Evolutionary conservation across 768 basidiomycete species (phyloP).

Genomic region (Kwoniella sp.): DNA sequence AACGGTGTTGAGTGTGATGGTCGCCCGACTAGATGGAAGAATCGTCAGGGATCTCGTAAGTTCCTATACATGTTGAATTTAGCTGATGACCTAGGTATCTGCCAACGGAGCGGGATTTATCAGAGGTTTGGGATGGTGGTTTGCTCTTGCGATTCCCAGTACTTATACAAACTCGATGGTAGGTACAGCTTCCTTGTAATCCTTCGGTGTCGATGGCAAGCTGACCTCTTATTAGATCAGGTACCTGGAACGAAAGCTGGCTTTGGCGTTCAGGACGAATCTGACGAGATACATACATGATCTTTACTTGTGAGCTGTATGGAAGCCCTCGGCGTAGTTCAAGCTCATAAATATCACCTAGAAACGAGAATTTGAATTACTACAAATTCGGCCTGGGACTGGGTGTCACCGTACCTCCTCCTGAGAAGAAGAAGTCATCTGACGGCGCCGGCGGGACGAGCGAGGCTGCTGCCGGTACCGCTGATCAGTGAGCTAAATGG

Average conservation of each 20-base stretch:
- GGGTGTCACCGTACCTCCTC: slow-evolving; percentile 31
- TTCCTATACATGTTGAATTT: neutral
- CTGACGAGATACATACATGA: slow-evolving; percentile 89
- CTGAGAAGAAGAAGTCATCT: slow-evolving; percentile 9
- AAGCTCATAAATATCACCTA: slow-evolving; percentile 38
- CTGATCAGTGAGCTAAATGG: slow-evolving; percentile 66
- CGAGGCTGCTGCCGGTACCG: slow-evolving; percentile 62
- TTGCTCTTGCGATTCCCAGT: slow-evolving; percentile 83
- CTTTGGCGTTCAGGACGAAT: slow-evolving; percentile 77
- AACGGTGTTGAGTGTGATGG: slow-evolving; percentile 82
- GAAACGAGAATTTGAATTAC: slow-evolving; percentile 56
- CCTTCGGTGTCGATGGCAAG: slow-evolving; percentile 1
- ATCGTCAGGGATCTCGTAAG: slow-evolving; percentile 82
- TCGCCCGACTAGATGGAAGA: slow-evolving; percentile 83
- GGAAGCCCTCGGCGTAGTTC: slow-evolving; percentile 60
- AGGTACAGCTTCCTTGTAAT: slow-evolving; percentile 29
- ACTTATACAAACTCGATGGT: slow-evolving; percentile 97
- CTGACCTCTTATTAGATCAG: slow-evolving; percentile 65
- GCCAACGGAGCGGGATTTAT: slow-evolving; percentile 83
- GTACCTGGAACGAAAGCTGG: slow-evolving; percentile 81
- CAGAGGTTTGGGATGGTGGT: slow-evolving; percentile 82
- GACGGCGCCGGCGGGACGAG: slow-evolving; percentile 21
- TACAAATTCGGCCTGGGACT: slow-evolving; percentile 56
- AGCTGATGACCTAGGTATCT: slow-evolving; percentile 61
- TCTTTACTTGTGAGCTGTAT: slow-evolving; percentile 74